A percentile compares a stretch with the other conserved stretches of the same genome.
Evolutionary conservation across 768 basidiomycete species (phyloP).

Genomic region (Clathrus columnatus): DNA sequence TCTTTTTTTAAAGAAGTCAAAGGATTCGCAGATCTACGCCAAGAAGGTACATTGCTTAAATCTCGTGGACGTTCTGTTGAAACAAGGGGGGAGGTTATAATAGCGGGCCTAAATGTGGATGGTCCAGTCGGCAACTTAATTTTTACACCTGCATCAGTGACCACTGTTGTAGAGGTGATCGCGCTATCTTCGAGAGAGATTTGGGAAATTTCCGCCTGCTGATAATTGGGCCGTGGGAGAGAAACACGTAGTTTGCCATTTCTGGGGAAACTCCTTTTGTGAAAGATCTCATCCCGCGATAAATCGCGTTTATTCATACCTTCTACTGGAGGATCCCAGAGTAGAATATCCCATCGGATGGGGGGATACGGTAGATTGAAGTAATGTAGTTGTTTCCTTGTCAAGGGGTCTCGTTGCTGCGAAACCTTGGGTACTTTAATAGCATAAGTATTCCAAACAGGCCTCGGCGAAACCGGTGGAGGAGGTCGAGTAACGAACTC

Average conservation of each 20-base stretch:
- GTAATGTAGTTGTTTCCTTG: conserved; percentile 40
- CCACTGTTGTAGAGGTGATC: neutral
- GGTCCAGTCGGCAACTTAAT: conserved; percentile 1
- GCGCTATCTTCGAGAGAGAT: neutral
- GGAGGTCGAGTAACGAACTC: conserved; percentile 39
- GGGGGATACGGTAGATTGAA: conserved; percentile 26
- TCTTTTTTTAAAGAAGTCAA: conserved; percentile 15
- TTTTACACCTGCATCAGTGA: conserved; percentile 8
- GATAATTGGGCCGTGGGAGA: conserved; percentile 15
- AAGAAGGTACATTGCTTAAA: conserved; percentile 28
- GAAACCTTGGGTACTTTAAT: conserved; percentile 44
- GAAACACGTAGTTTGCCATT: conserved; percentile 26
- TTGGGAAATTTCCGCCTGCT: neutral
- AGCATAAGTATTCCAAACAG: conserved; percentile 27
- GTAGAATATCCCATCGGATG: conserved; percentile 55
- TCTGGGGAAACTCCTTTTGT: conserved; percentile 34
- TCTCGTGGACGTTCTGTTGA: conserved; percentile 26
- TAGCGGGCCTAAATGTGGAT: neutral
- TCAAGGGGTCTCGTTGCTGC: conserved; percentile 34
- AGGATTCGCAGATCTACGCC: conserved; percentile 28
- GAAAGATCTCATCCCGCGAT: conserved; percentile 57
- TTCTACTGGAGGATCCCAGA: conserved; percentile 63
- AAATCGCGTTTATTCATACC: conserved; percentile 55
- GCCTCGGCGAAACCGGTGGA: conserved; percentile 40
- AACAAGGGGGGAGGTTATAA: conserved; percentile 3